Evolutionary conservation across 2,329 filamentous ascomycete genomes (phyloP), one percentile per base, ranked within the genome.

Genomic region (Verticillium albo-atrum): DNA sequence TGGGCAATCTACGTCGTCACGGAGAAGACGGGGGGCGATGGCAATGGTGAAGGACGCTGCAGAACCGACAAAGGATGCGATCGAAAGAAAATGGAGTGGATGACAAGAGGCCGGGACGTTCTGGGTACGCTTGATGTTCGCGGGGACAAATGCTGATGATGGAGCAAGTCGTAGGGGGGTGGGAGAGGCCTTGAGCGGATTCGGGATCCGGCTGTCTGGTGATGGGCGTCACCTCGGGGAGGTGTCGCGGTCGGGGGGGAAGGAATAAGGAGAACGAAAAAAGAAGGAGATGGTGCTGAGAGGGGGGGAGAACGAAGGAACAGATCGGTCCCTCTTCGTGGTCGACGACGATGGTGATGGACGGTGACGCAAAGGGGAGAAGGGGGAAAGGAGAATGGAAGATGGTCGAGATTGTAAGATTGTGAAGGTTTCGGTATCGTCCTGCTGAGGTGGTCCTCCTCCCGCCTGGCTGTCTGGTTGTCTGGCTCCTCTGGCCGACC

Each of bases 261-360:
- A 47, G 42, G 42, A 47, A 20, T 47, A 47, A 23, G 42, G 42
- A 14, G 42, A 47, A 47, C 25, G 51, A 28, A 30, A 53, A 53
- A 53, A 28, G 27, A 30, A 30, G 17, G 25, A 53, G 51, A 53
- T 9, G 25, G 26, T 25, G 51, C 51, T 30, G 23, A 28, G 27
- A 20, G 37, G 37, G n/a, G 27, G 51, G 51, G 9, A 53, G 25
- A 53, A 28, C 14, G 51, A 53, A 53, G 51, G 51, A 30, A 53
- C 25, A 20, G 27, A 26, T 28, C 51, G 27, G 25, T 47, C 42
- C 42, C 42, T 47, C 42, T 47, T 47, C 42, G 42, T 47, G 7
- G 42, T 47, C 20, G 65, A 66, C 65, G 62, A 64, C 59, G 62
- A 58, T 66, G 59, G 67, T 66, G 67, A 65, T 60, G 61, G 62